Conservation (phyloP, 768 basidiomycete genomes). For the Boletus fagicola region DNA sequence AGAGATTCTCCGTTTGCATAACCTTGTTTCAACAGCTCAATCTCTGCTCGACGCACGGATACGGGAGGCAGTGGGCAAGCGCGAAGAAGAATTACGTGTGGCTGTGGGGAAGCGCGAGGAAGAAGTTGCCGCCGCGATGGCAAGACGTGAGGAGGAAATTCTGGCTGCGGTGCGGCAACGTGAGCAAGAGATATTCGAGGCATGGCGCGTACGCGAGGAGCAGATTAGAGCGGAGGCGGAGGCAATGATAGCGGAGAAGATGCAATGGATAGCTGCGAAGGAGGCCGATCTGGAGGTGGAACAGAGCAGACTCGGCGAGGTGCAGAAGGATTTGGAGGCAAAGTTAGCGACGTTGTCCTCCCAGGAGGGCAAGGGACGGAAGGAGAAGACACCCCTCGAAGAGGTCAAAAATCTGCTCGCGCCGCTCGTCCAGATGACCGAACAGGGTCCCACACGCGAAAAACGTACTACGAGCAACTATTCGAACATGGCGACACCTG, state of each 20-base stretch:
- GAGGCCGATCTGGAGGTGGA: slow-evolving; percentile 56
- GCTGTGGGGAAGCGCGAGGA: slow-evolving; percentile 67
- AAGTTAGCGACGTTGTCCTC: slow-evolving; percentile 47
- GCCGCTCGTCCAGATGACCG: slow-evolving; percentile 43
- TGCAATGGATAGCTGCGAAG: slow-evolving; percentile 47
- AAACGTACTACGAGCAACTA: slow-evolving; percentile 13
- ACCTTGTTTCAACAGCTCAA: slow-evolving; percentile 40
- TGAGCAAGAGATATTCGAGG: slow-evolving; percentile 61
- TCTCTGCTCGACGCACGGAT: slow-evolving; percentile 45
- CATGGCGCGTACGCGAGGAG: slow-evolving; percentile 54
- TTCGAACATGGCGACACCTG: slow-evolving; percentile 49
- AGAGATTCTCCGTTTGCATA: slow-evolving; percentile 53
- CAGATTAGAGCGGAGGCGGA: slow-evolving; percentile 52
- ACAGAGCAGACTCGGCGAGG: slow-evolving; percentile 46
- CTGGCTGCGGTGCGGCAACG: slow-evolving; percentile 62
- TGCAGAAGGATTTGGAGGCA: slow-evolving; percentile 50
- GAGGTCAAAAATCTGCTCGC: slow-evolving; percentile 72
- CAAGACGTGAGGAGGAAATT: slow-evolving; percentile 67
- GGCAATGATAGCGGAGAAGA: slow-evolving; percentile 36
- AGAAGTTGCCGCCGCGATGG: slow-evolving; percentile 64
- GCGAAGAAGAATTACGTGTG: slow-evolving; percentile 68
- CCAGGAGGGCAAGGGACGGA: slow-evolving; percentile 38
- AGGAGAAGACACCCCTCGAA: slow-evolving; percentile 62
- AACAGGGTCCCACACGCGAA: slow-evolving; percentile 24
- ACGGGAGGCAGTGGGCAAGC: slow-evolving; percentile 55